Evolutionary conservation across 1,139 yeast species (phyloP), one percentile per base, ranked within the genome.

Genomic region (Saccharomyces hybrid): DNA sequence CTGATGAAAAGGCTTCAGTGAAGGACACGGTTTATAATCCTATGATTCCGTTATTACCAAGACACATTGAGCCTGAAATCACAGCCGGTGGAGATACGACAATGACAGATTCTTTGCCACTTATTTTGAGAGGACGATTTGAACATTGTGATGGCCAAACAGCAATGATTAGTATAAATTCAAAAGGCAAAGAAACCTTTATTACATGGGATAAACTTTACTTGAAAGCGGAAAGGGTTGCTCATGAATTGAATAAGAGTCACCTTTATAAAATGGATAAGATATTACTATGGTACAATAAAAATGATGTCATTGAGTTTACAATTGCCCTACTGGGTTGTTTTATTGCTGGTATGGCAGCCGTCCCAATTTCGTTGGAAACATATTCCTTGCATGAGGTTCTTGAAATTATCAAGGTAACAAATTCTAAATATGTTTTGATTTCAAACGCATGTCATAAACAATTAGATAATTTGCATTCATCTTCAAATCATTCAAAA

Each of bases 141-240:
- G 75, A 77, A 26, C 71, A 80, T 1, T 84, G 84, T 62, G 82
- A 83, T 47, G 74, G 80, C 26, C 91, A 88, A 57, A 77, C 78
- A 19, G 97, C 97, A 0, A 78, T 93, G 52, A 72, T 84, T 48
- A 80, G 83, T 3, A 74, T 93, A 29, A 97, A 90, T 65, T 69
- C 79, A 3, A 86, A 81, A 62, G 97, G 97, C 4, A 91, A 88
- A 67, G 98, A 91, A 66, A 76, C 80, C 0, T 78, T 79, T 28
- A 86, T 93, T 11, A 78, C 93, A 0, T 95, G 99, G 99, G 97
- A 89, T 58, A 91, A 89, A 66, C 74, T 95, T 23, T 88, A 89
- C 57, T 71, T 85, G 48, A 81, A 86, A 62, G 87, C 97, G 0
- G 95, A 89, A 63, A 88, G 88, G 64, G 85, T 95, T 16, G 97